A percentile compares a stretch with the other conserved stretches of the same genome.
These are phyloP conservation scores for Psilocybe cubensis DNA, from an alignment of 768 basidiomycete species.

Conservation along the genomic window DNA sequence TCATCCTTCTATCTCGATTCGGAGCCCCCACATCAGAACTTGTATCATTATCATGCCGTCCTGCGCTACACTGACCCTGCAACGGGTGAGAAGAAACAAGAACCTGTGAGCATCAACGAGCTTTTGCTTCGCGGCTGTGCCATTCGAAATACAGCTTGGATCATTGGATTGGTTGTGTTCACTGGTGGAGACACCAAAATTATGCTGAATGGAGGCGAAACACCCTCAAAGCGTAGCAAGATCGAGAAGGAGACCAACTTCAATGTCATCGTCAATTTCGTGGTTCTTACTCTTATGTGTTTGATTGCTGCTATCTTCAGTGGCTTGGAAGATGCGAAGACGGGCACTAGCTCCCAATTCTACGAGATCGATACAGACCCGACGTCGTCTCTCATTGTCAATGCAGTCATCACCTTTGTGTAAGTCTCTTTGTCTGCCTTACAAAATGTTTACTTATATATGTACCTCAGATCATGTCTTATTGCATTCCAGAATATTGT, in stretches of 20 bases:
- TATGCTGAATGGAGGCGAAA: constrained; percentile 90
- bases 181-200: constrained; percentile 94
- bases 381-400: constrained; percentile 61
- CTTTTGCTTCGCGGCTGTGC: constrained; percentile 90
- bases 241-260: constrained; percentile 99
- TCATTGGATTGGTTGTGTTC: constrained; percentile 92
- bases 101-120: constrained; percentile 88
- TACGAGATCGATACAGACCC: constrained; percentile 75
- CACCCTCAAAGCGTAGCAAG: constrained; percentile 95
- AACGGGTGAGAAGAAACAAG: constrained; percentile 57
- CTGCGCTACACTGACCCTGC: constrained; percentile 68
- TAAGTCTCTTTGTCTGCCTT: constrained; percentile 44
- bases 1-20: constrained; percentile 89
- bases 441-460: constrained; percentile 3
- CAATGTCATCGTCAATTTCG: constrained; percentile 95
- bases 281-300: constrained; percentile 78
- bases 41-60: constrained; percentile 90
- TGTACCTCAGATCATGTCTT: constrained; percentile 73
- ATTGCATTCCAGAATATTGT: constrained; percentile 98
- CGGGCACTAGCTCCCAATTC: constrained; percentile 66
- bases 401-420: constrained; percentile 90
- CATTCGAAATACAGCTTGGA: constrained; percentile 89
- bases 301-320: constrained; percentile 72
- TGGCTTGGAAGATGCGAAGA: constrained; percentile 66
- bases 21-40: constrained; percentile 91